Evolutionary conservation across 2,329 filamentous ascomycete genomes (phyloP), one percentile per base, ranked within the genome.

Genomic region (Colletotrichum sp.): DNA sequence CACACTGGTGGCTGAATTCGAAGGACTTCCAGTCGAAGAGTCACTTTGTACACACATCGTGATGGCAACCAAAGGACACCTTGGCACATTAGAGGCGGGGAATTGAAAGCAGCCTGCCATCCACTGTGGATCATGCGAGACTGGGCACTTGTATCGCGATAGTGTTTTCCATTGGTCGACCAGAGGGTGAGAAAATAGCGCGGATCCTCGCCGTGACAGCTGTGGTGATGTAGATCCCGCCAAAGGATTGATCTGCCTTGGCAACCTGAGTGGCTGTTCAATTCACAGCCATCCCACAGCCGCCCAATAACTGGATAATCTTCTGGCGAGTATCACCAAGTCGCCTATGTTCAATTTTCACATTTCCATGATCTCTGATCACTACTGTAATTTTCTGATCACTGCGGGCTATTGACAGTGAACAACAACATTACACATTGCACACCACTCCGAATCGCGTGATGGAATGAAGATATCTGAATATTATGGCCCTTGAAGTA

Each of bases 321-420:
- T 1, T 1, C 10, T 2, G 44, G n/a, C 44, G 0, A n/a, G n/a
- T 13, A 21, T 2, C 44, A 49, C n/a, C n/a, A 21, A 1, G 44
- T 49, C 44, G 3, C 0, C 0, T 12, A 1, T 52, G 0, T 21
- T 21, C n/a, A 52, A 52, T 21, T 21, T 21, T 0, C n/a, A 52
- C 44, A 21, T 1, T 49, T 1, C 1, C 18, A 13, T n/a, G 18
- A 49, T 49, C 2, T 49, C 9, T n/a, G 2, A 13, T 6, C 5
- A 6, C 13, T 15, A 34, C 32, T 4, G 1, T 4, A 34, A 21
- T 13, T 13, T 2, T 13, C 10, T 7, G 0, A 49, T 21, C 44
- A 21, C 44, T 52, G n/a, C 44, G n/a, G 1, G 44, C n/a, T 18
- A 21, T 52, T 21, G n/a, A 21, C 10, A 1, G 44, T 10, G n/a